These are phyloP conservation scores for Chlorociboria aeruginascens DNA, from an alignment of 495 filamentous ascomycete genomes.

Conservation along the genomic window DNA sequence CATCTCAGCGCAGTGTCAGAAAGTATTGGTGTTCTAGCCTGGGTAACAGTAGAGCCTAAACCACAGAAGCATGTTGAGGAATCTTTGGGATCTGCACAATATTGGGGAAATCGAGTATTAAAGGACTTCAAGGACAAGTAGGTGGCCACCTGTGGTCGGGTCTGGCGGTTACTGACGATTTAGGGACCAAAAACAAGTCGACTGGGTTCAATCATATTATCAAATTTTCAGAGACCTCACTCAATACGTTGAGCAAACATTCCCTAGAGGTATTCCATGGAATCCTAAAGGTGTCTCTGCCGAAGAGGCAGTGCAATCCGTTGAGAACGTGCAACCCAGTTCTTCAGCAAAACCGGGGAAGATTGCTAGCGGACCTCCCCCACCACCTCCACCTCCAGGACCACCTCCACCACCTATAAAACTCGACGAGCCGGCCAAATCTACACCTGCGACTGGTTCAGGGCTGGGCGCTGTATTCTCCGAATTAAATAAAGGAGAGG, in stretches of 20 bases:
- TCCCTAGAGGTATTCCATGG: conserved; percentile 71
- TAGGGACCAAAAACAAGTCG: conserved; percentile 65
- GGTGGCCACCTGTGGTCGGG: conserved; percentile 12
- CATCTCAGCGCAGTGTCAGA: conserved; percentile 82
- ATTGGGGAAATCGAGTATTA: conserved; percentile 83
- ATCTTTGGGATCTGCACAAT: conserved; percentile 65
- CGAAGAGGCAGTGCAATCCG: conserved; percentile 52
- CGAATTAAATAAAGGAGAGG: conserved; percentile 77
- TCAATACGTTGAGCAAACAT: conserved; percentile 72
- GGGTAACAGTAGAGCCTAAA: conserved; percentile 69
- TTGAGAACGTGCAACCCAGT: conserved; percentile 28
- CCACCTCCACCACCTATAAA: conserved; percentile 52
- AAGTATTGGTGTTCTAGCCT: conserved; percentile 72
- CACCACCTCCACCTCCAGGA: conserved; percentile 62
- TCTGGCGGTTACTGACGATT: conserved; percentile 3
- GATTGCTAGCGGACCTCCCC: conserved; percentile 32
- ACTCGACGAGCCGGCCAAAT: conserved; percentile 33
- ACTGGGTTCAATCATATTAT: conserved; percentile 84
- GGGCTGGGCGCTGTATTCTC: conserved; percentile 81
- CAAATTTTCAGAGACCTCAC: conserved; percentile 69
- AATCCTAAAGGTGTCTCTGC: conserved; percentile 72
- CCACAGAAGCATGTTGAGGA: conserved; percentile 75
- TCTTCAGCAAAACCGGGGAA: conserved; percentile 19
- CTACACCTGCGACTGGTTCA: conserved; percentile 22
- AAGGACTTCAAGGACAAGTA: conserved; percentile 87